These are phyloP conservation scores for Russula earlei DNA, from an alignment of 768 basidiomycete genomes.

Conservation along the genomic window DNA sequence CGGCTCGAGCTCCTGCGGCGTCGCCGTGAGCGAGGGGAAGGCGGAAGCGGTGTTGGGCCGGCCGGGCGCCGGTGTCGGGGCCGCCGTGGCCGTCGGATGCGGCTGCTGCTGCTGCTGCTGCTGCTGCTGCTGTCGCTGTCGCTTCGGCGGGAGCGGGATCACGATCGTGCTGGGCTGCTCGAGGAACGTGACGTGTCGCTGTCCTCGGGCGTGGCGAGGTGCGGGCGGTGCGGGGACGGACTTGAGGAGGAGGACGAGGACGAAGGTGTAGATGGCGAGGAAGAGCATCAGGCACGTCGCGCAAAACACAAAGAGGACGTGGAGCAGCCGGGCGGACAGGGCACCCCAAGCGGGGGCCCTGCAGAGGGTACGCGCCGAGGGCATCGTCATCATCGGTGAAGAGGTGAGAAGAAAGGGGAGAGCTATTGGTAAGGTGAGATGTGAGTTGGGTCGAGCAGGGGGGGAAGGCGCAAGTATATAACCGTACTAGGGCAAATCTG, in stretches of 20 bases:
- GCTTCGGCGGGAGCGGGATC: not conserved
- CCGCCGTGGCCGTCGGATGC: too few relatives aligned
- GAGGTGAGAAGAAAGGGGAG: not conserved
- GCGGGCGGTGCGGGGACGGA: not conserved
- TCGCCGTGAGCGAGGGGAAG: conserved; percentile 7
- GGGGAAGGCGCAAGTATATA: conserved; percentile 9
- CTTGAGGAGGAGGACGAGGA: conserved; percentile 3
- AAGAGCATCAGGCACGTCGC: conserved; percentile 1
- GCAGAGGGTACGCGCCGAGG: not conserved
- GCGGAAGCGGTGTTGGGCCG: not conserved
- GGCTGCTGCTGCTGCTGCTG: too few relatives aligned
- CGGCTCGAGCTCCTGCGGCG: conserved; percentile 10
- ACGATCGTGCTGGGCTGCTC: not conserved
- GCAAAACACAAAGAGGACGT: conserved; percentile 1
- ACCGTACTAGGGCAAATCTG: not conserved
- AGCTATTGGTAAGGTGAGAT: not conserved
- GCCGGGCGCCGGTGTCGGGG: too few relatives aligned
- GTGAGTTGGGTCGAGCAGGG: not conserved
- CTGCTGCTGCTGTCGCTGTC: too few relatives aligned
- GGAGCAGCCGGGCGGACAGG: not conserved
- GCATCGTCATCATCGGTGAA: not conserved
- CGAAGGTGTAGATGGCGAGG: not conserved
- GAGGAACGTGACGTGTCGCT: conserved; percentile 6
- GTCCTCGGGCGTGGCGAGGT: not conserved
- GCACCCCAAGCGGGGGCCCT: not conserved